These are phyloP conservation scores for Anthostomella pinea DNA, from an alignment of 2,329 filamentous ascomycete genomes.

Conservation along the genomic window DNA sequence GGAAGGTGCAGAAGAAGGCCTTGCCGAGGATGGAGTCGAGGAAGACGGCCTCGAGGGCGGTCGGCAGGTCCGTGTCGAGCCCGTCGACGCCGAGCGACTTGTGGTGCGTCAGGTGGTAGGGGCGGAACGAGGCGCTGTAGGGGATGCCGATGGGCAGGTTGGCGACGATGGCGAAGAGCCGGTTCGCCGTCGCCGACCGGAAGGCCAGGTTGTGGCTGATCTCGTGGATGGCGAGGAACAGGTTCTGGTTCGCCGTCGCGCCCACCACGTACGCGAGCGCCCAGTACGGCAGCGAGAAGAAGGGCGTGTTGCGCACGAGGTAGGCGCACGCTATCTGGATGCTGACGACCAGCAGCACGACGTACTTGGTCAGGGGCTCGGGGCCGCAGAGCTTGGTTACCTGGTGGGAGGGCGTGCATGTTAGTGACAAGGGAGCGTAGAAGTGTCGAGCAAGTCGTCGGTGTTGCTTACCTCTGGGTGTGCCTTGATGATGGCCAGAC, in stretches of 20 bases:
- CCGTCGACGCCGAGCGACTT: constrained; percentile 97
- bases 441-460: too few relatives aligned
- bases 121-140: constrained; percentile 93
- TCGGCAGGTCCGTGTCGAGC: constrained; percentile 93
- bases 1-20: constrained; percentile 98
- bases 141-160: constrained; percentile 95
- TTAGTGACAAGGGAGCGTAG: too few relatives aligned
- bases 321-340: constrained; percentile 79
- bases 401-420: constrained; percentile 41
- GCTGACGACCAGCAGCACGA: constrained; percentile 78
- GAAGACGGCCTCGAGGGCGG: constrained; percentile 84
- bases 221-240: constrained; percentile 98
- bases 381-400: constrained; percentile 96
- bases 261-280: constrained; percentile 86
- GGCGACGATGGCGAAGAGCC: constrained; percentile 85
- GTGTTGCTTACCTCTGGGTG: constrained; percentile 81
- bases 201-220: constrained; percentile 98
- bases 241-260: constrained; percentile 95
- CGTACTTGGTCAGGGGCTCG: constrained; percentile 92
- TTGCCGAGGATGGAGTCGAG: constrained; percentile 95
- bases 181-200: constrained; percentile 73
- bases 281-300: constrained; percentile 84
- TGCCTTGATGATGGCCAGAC: constrained; percentile 94
- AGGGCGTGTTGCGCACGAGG: constrained; percentile 69
- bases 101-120: constrained; percentile 98